Base-by-base conservation (phyloP, 2,329 filamentous ascomycete species). In the Pestalotiopsis sp. region DNA sequence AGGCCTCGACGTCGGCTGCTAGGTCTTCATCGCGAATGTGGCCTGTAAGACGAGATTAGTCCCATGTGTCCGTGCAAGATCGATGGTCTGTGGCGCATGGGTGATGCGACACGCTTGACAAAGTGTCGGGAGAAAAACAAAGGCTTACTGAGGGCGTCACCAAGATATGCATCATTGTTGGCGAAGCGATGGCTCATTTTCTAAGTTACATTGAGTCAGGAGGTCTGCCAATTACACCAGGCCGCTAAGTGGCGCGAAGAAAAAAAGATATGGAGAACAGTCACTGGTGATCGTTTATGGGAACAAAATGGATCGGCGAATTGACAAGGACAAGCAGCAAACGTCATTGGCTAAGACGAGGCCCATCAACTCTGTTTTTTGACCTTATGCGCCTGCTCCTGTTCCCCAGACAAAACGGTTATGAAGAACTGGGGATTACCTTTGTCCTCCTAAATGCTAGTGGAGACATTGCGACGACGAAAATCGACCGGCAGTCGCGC, bases 141-240 rank as follows among this genome's bases (percentile, higher is more conserved):
- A 11, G 27, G 27, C 59, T 62, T 39, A 62, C 59, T 62, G 27
- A 62, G 59, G 31, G 59, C 59, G 17, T 62, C 59, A 62, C 59
- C 59, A 39, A 62, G 59, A 62, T 62, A 62, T 62, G 59, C 59
- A 39, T 62, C 59, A 36, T 62, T 62, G 59, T 62, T 62, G n/a
- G 59, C 31, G 36, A 62, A 39, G 17, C 59, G 59, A 39, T 20
- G 59, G 59, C 59, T 62, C 59, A 62, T 62, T 62, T 62, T 62
- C 59, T 62, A n/a, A 39, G 59, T 36, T 20, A 62, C 59, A 62
- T 36, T 36, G 27, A 36, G 59, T 62, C 31, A 62, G 59, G 31
- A 36, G 27, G 12, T 6, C 23, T 59, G 27, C 57, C 27, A 14
- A 39, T 62, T 62, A 36, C 31, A 36, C 59, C 14, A 20, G 27